Evolutionary conservation across 768 basidiomycete species (phyloP).

Genomic region (Termitomyces sp.): DNA sequence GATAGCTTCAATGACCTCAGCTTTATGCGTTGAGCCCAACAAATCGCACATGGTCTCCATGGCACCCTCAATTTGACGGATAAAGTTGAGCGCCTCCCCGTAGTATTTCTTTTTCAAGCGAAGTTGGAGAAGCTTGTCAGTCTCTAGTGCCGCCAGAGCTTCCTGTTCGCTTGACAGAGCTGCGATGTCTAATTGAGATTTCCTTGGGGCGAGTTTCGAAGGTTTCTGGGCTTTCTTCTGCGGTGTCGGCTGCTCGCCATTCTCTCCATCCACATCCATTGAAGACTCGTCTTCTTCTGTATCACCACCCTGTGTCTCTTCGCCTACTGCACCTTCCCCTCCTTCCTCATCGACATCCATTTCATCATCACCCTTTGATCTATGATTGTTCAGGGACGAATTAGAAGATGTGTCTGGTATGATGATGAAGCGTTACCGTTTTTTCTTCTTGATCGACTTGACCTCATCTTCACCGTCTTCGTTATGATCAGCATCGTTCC

Average conservation of each 20-base stretch:
- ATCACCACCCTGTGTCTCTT: conserved; percentile 32
- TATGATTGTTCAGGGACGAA: conserved; percentile 6
- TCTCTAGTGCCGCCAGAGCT: conserved; percentile 62
- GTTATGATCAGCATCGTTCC: conserved; percentile 25
- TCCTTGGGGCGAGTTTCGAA: conserved; percentile 49
- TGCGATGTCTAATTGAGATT: conserved; percentile 64
- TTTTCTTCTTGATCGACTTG: conserved; percentile 26
- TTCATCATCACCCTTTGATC: conserved; percentile 33
- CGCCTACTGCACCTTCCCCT: conserved; percentile 19
- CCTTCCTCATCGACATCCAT: conserved; percentile 55
- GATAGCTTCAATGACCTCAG: conserved; percentile 79
- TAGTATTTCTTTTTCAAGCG: conserved; percentile 82
- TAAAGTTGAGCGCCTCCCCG: conserved; percentile 80
- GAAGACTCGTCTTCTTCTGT: conserved; percentile 21
- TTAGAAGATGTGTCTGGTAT: neutral
- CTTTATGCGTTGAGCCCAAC: conserved; percentile 80
- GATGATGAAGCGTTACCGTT: conserved; percentile 13
- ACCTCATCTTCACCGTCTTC: conserved; percentile 22
- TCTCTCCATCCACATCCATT: conserved; percentile 36
- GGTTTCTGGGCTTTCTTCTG: conserved; percentile 37
- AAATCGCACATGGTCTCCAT: conserved; percentile 71
- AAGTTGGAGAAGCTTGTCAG: conserved; percentile 58
- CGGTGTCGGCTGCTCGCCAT: conserved; percentile 22
- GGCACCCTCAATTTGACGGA: conserved; percentile 50
- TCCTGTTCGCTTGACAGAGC: conserved; percentile 68